These are phyloP conservation scores for Calocybe gambosa DNA, from an alignment of 1,284 basidiomycete genomes.

Conservation along the genomic window DNA sequence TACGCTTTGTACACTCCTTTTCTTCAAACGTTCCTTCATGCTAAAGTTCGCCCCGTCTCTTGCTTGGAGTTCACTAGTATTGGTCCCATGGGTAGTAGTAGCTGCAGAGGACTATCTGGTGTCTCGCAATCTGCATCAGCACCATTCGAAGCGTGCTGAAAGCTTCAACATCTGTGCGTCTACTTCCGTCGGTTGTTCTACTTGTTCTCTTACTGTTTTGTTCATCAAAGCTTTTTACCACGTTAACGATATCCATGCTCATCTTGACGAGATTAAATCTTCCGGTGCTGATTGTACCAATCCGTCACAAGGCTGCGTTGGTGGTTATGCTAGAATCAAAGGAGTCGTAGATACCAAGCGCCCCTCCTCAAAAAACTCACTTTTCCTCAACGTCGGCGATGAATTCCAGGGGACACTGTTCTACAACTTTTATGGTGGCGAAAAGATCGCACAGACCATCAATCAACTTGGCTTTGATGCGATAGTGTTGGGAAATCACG, in stretches of 20 bases:
- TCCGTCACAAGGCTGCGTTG: conserved; percentile 5
- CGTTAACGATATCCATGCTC: conserved; percentile 12
- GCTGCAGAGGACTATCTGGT: conserved; percentile 8
- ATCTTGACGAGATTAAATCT: conserved; percentile 9
- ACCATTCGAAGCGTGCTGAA: conserved; percentile 2
- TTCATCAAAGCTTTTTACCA: conserved; percentile 7
- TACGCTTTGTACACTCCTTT: background rate
- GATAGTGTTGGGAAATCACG: conserved; percentile 8
- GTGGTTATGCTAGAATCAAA: conserved; percentile 11
- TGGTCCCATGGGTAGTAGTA: background rate
- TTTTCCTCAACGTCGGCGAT: conserved; percentile 9
- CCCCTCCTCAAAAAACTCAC: conserved; percentile 7
- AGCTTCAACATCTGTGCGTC: conserved; percentile 7
- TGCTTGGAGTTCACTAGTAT: background rate
- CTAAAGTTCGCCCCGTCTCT: background rate
- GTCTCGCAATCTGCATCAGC: conserved; percentile 1
- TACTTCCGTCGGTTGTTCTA: background rate
- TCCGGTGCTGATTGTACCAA: conserved; percentile 6
- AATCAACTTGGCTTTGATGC: conserved; percentile 9
- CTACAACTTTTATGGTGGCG: conserved; percentile 9
- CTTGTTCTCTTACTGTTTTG: background rate
- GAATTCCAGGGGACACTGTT: conserved; percentile 10
- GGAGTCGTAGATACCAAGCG: conserved; percentile 9
- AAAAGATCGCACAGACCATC: conserved; percentile 10
- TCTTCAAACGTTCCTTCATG: background rate